These are phyloP conservation scores for Mycena rebaudengoi DNA, from an alignment of 768 basidiomycete genomes.

Conservation along the genomic window DNA sequence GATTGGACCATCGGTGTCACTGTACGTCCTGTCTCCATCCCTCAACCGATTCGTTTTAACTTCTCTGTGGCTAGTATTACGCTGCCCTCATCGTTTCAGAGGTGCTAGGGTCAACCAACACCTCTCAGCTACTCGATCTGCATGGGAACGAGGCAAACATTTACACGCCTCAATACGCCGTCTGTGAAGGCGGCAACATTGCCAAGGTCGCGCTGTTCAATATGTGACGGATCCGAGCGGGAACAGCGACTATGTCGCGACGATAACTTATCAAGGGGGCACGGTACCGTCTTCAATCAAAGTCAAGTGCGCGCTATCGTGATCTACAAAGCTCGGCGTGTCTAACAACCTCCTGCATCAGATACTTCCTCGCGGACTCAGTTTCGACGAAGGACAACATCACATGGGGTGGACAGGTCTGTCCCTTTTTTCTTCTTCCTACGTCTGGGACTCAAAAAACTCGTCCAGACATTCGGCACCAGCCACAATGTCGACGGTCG, in stretches of 20 bases:
- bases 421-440: not conserved
- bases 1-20: constrained; percentile 63
- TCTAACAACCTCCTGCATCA: too few species aligned
- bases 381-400: constrained; percentile 65
- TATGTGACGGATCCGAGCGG: constrained; percentile 55
- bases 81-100: constrained; percentile 57
- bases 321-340: too few species aligned
- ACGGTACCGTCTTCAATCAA: too few species aligned
- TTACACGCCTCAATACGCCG: constrained; percentile 58
- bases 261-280: too few species aligned
- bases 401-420: constrained; percentile 67
- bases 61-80: constrained; percentile 53
- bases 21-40: not conserved
- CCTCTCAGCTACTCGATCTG: constrained; percentile 61
- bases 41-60: not conserved
- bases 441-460: too few species aligned
- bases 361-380: constrained; percentile 60
- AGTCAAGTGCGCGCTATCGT: too few species aligned
- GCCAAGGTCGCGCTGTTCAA: constrained; percentile 63
- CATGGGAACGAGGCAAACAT: constrained; percentile 46
- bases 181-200: constrained; percentile 62
- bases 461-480: constrained; percentile 59
- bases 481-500: constrained; percentile 73
- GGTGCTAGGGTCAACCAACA: constrained; percentile 56
- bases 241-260: constrained; percentile 49